Evolutionary conservation across 352 stramenopile genomes (phyloP).

Genomic region (Phytophthora chlamydospora): DNA sequence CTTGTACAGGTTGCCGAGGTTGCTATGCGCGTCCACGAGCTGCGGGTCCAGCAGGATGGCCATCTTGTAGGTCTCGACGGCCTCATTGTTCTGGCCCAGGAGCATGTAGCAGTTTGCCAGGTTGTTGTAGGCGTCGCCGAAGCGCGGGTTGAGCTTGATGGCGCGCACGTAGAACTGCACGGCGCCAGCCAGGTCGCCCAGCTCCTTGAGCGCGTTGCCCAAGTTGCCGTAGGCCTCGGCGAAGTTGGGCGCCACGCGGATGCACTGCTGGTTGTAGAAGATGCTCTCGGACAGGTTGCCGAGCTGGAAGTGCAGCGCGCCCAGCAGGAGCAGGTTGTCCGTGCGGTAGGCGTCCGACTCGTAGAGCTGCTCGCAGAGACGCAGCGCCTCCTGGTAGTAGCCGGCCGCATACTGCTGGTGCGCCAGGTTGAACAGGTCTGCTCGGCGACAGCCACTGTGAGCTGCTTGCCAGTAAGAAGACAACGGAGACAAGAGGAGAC

Average conservation of each 20-base stretch:
- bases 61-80: conserved; percentile 95
- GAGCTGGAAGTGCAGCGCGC: conserved; percentile 94
- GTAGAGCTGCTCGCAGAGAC: conserved; percentile 91
- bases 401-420: conserved; percentile 90
- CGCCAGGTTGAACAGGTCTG: conserved; percentile 78
- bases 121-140: conserved; percentile 94
- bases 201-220: conserved; percentile 95
- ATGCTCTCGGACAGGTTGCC: conserved; percentile 92
- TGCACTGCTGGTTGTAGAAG: conserved; percentile 96
- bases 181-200: conserved; percentile 89
- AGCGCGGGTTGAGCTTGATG: conserved; percentile 93
- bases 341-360: conserved; percentile 83
- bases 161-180: conserved; percentile 94
- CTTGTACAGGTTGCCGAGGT: conserved; percentile 95
- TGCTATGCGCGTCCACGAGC: conserved; percentile 94
- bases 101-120: conserved; percentile 93
- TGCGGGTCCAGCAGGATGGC: conserved; percentile 88
- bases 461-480: conserved; percentile 1
- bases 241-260: conserved; percentile 92
- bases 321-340: conserved; percentile 93
- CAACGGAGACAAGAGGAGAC: conserved; percentile 18
- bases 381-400: conserved; percentile 87
- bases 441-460: background rate
- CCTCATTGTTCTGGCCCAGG: conserved; percentile 86
- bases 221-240: conserved; percentile 94